These are phyloP conservation scores for Suillus fuscotomentosus DNA, from an alignment of 768 basidiomycete genomes.

Conservation along the genomic window DNA sequence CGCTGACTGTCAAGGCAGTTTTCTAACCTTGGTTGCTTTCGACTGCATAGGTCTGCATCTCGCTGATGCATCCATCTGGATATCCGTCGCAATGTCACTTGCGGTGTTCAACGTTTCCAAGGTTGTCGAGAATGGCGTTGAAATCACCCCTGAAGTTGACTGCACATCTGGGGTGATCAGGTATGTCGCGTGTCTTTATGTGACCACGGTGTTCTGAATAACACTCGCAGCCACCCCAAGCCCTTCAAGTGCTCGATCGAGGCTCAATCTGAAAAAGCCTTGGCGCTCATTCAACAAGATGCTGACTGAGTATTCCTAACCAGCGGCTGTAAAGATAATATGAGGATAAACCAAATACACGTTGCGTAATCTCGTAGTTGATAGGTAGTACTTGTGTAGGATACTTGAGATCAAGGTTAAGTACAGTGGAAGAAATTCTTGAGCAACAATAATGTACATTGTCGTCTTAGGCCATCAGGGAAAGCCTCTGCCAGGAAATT, in stretches of 20 bases:
- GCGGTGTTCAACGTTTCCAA: conserved; percentile 45
- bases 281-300: conserved; percentile 51
- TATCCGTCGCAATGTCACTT: conserved; percentile 35
- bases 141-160: conserved; percentile 44
- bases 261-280: conserved; percentile 56
- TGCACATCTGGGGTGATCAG: conserved; percentile 41
- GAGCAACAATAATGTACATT: too few relatives aligned
- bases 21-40: not conserved
- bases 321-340: not conserved
- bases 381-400: too few relatives aligned
- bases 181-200: conserved; percentile 26
- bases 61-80: conserved; percentile 28
- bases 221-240: conserved; percentile 49
- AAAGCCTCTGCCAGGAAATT: too few relatives aligned
- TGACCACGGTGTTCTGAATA: not conserved
- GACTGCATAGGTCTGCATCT: conserved; percentile 25
- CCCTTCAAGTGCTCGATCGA: conserved; percentile 61
- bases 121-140: conserved; percentile 37
- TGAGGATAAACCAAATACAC: too few relatives aligned
- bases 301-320: conserved; percentile 16
- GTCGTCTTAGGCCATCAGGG: too few relatives aligned
- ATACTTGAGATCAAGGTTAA: too few relatives aligned
- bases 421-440: too few relatives aligned
- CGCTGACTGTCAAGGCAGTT: not conserved
- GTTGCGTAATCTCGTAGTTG: too few relatives aligned